Percentiles rank a stretch among this genome's conserved stretches.
Evolutionary conservation across 345 rosid genomes (phyloP).

Genomic region (Erucastrum elatum): DNA sequence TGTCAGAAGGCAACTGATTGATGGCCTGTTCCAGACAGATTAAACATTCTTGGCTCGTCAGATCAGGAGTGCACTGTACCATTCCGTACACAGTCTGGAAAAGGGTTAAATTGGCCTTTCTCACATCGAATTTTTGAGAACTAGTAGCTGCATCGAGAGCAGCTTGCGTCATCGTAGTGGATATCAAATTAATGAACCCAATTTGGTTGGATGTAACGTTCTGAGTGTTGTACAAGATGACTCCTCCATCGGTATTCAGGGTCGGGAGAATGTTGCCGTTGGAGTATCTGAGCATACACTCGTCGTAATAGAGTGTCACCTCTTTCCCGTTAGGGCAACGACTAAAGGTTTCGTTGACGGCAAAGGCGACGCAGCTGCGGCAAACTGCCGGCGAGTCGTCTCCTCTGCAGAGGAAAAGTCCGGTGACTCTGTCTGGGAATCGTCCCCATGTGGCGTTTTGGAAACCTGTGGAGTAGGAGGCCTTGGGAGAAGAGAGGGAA

Average conservation of each 20-base stretch:
- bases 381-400: constrained; percentile 29
- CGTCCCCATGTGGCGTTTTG: constrained; percentile 37
- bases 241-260: background rate
- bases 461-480: constrained; percentile 29
- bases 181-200: background rate
- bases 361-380: constrained; percentile 28
- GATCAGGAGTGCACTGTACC: constrained; percentile 52
- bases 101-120: background rate
- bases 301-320: constrained; percentile 27
- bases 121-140: constrained; percentile 31
- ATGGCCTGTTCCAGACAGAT: constrained; percentile 16
- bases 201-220: background rate
- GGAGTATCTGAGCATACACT: constrained; percentile 41
- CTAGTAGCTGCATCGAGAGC: background rate
- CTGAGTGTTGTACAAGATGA: background rate
- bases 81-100: constrained; percentile 29
- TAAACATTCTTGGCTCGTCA: constrained; percentile 12
- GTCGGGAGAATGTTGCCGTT: background rate
- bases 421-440: constrained; percentile 17
- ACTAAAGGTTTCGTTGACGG: background rate
- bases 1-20: background rate
- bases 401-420: constrained; percentile 44
- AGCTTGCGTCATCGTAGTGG: background rate
- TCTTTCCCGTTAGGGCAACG: constrained; percentile 33
- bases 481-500: background rate